phyloP scores from a whole-genome alignment of 164 flowering plant species.

The Liriodendron chinense region DNA sequence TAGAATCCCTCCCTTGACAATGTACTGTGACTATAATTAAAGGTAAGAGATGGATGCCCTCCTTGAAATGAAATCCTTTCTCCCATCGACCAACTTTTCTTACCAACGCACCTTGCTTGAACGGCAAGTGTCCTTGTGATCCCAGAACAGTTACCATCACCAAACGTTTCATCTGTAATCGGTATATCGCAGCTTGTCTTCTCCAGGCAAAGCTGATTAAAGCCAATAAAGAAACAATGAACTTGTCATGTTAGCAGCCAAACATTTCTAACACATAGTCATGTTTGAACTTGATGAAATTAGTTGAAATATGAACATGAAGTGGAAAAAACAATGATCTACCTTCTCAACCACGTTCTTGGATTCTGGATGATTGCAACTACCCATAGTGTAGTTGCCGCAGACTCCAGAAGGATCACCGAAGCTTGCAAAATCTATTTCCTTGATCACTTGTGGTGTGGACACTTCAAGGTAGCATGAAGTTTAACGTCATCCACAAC shows the following conservation, averaged over 20 bases:
- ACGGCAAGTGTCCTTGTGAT: conserved; percentile 54
- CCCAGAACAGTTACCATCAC: conserved; percentile 38
- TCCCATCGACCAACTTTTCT: neutral
- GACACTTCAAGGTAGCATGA: conserved; percentile 49
- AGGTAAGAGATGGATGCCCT: too few relatives aligned
- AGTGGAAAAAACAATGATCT: neutral
- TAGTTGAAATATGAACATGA: neutral
- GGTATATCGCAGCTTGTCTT: conserved; percentile 48
- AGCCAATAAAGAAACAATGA: neutral
- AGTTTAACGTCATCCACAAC: conserved; percentile 32
- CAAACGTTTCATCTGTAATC: conserved; percentile 25
- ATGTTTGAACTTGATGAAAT: neutral
- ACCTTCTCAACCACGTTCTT: conserved; percentile 57
- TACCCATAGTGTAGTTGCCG: conserved; percentile 44
- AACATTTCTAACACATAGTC: neutral
- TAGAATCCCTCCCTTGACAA: too few relatives aligned
- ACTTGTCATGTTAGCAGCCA: neutral
- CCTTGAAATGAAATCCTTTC: neutral
- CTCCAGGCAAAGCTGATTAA: conserved; percentile 68
- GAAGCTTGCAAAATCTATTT: conserved; percentile 70
- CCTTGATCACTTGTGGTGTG: conserved; percentile 37
- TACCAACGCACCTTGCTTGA: conserved; percentile 48
- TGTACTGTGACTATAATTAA: too few relatives aligned
- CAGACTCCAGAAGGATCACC: conserved; percentile 68
- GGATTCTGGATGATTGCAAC: conserved; percentile 41